Conservation (phyloP, 2,329 filamentous ascomycete genomes). For the Cercospora janseana region DNA sequence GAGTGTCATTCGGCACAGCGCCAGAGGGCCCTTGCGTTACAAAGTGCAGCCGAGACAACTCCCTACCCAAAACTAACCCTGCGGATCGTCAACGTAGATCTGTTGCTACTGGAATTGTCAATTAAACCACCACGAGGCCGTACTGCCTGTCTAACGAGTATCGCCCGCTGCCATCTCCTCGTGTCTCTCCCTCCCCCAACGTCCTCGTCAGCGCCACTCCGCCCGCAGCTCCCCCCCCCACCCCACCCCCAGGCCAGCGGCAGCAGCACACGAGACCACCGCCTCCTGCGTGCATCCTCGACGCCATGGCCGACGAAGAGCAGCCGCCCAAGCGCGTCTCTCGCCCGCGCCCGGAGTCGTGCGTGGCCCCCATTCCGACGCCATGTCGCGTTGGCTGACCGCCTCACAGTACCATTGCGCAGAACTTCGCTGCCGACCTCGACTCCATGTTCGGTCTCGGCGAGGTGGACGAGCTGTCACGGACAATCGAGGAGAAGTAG, state of each 20-base stretch:
- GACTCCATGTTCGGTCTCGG: constrained; percentile 89
- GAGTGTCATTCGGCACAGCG: constrained; percentile 1
- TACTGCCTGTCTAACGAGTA: neutral
- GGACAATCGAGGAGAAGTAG: constrained; percentile 78
- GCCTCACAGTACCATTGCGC: constrained; percentile 71
- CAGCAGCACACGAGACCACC: neutral
- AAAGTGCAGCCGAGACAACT: constrained; percentile 7
- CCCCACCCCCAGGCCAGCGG: neutral
- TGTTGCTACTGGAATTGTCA: constrained; percentile 13
- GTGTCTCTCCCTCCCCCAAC: neutral
- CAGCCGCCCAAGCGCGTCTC: constrained; percentile 12
- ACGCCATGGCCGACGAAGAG: constrained; percentile 17
- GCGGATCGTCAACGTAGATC: constrained; percentile 13
- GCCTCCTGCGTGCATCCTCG: neutral
- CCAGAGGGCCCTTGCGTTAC: constrained; percentile 10
- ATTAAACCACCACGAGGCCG: constrained; percentile 11
- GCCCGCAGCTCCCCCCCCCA: neutral
- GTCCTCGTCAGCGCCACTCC: neutral
- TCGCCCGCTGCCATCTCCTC: neutral
- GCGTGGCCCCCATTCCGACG: constrained; percentile 9
- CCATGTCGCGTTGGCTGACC: neutral
- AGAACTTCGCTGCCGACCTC: constrained; percentile 80
- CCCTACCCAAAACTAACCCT: constrained; percentile 2
- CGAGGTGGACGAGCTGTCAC: constrained; percentile 68
- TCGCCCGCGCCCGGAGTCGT: constrained; percentile 31